phyloP scores from a whole-genome alignment of 768 basidiomycete genomes.

The Xerocomellus dryophilus region DNA sequence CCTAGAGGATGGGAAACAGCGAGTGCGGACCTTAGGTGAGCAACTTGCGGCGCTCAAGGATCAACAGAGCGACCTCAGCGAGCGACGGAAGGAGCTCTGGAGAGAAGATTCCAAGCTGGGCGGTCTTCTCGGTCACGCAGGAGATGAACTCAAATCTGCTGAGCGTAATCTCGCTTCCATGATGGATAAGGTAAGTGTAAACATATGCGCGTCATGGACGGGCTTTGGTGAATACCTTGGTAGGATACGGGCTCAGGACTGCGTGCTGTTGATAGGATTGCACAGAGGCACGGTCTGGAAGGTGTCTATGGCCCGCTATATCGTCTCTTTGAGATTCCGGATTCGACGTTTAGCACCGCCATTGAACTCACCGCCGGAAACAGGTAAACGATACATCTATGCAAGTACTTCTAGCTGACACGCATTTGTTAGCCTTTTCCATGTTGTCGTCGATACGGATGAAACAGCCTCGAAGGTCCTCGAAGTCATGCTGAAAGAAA shows the following conservation, averaged over 20 bases:
- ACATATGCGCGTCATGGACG: neutral
- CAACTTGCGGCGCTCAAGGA: slow-evolving; percentile 62
- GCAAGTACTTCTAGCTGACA: neutral
- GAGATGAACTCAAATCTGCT: slow-evolving; percentile 75
- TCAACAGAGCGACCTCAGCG: slow-evolving; percentile 63
- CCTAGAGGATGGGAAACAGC: slow-evolving; percentile 62
- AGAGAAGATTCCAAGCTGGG: slow-evolving; percentile 89
- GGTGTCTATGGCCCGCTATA: slow-evolving; percentile 96
- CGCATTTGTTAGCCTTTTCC: slow-evolving; percentile 62
- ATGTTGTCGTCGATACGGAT: slow-evolving; percentile 97
- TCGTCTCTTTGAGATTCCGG: slow-evolving; percentile 86
- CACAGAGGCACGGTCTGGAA: slow-evolving; percentile 65
- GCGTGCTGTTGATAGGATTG: slow-evolving; percentile 80
- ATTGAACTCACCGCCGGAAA: slow-evolving; percentile 95
- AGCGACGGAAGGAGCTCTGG: slow-evolving; percentile 91
- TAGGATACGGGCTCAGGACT: slow-evolving; percentile 92
- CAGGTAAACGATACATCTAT: slow-evolving; percentile 49
- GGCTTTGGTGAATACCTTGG: neutral
- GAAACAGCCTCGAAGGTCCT: slow-evolving; percentile 89
- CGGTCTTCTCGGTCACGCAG: slow-evolving; percentile 69
- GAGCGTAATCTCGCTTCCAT: slow-evolving; percentile 80
- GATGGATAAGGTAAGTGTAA: slow-evolving; percentile 83
- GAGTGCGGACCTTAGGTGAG: slow-evolving; percentile 56
- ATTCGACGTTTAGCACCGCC: slow-evolving; percentile 85
- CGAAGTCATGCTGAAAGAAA: slow-evolving; percentile 90